Evolutionary conservation across 805 yeast species (phyloP), one percentile per base, ranked within the genome.

Genomic region (Kazachstania viticola): DNA sequence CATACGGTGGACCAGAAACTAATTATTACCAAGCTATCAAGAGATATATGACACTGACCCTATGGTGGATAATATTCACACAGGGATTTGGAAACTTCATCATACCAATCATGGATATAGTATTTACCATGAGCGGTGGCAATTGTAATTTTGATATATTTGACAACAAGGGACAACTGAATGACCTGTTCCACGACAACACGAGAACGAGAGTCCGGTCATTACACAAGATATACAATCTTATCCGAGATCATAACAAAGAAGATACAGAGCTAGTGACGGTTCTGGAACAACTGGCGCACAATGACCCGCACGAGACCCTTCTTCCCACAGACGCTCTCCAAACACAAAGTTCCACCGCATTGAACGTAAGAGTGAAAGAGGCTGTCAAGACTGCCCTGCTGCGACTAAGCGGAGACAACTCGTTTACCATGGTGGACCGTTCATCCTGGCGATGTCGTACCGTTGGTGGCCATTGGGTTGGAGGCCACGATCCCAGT

Each of bases 401-500:
- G n/a, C n/a, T n/a, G n/a, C n/a, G n/a, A n/a, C n/a, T n/a, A n/a
- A n/a, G n/a, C n/a, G n/a, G n/a, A n/a, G n/a, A n/a, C n/a, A n/a
- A n/a, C n/a, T n/a, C 22, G 22, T 8, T 7, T 19, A 19, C 9
- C 11, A 19, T 8, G 11, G 9, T 19, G 7, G 7, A 8, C 9
- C 7, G 11, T 8, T 19, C 22, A 8, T 23, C 25, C 14, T 6
- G n/a, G 1, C 42, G 51, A 1, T 70, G 91, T 51, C 56, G 91
- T 51, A 31, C 49, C 38, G 18, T 69, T 47, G 84, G 75, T 31
- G 79, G 97, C 0, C 36, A 46, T 12, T 80, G 88, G 91, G 38
- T 42, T 6, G 84, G 95, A 1, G 98, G 98, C 0, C 95, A 84
- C 50, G 98, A 91, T 59, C 95, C 97, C 4, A 78, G 88, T 38